Conservation (phyloP, 768 basidiomycete genomes). For the Favolaschia claudopus region DNA sequence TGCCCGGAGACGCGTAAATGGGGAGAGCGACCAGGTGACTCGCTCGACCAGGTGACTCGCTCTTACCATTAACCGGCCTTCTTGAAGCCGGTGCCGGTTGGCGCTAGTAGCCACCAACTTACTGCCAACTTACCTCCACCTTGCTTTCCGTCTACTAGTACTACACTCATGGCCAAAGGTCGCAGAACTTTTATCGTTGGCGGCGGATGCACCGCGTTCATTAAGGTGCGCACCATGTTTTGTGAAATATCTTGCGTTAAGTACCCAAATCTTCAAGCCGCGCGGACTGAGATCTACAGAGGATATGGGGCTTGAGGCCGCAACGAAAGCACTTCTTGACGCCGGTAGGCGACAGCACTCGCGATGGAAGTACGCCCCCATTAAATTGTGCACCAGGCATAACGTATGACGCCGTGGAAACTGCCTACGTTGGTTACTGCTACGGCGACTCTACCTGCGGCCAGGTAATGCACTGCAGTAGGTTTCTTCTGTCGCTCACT, state of each 20-base stretch:
- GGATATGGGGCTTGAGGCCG: slow-evolving; percentile 88
- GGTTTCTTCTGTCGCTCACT: background rate
- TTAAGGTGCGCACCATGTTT: slow-evolving; percentile 58
- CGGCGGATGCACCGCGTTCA: slow-evolving; percentile 79
- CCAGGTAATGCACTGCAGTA: slow-evolving; percentile 51
- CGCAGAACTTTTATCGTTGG: slow-evolving; percentile 72
- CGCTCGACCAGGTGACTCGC: no score
- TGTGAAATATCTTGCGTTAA: background rate
- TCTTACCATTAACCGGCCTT: no score
- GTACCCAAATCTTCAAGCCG: slow-evolving; percentile 54
- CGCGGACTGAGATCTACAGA: slow-evolving; percentile 71
- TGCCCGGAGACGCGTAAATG: no score
- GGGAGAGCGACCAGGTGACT: no score
- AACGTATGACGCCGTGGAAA: slow-evolving; percentile 78
- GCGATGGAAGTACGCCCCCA: background rate
- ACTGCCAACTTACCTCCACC: background rate
- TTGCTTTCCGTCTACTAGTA: background rate
- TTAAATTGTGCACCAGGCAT: slow-evolving; percentile 58
- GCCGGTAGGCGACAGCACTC: slow-evolving; percentile 57
- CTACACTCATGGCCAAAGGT: slow-evolving; percentile 32
- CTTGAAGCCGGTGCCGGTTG: no score
- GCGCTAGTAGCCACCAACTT: no score
- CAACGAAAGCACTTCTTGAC: slow-evolving; percentile 86
- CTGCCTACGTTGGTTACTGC: slow-evolving; percentile 79
- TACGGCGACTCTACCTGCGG: slow-evolving; percentile 84